phyloP scores from a whole-genome alignment of 164 flowering plant species.

The Magnolia kwangsiensis region DNA sequence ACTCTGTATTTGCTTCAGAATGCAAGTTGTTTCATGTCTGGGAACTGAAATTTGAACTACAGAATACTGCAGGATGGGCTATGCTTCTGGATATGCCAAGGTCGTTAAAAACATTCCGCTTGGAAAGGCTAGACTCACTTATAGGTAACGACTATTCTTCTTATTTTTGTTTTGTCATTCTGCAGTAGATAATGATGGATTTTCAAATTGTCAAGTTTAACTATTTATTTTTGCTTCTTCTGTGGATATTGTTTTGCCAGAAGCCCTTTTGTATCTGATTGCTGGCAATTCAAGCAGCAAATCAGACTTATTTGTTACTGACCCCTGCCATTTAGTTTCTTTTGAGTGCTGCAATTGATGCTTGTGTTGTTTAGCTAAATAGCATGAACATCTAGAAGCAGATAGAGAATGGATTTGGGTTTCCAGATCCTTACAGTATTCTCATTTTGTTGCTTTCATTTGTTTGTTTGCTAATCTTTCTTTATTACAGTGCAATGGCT shows the following conservation, averaged over 20 bases:
- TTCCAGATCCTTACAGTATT: background rate
- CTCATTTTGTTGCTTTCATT: background rate
- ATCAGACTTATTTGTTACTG: background rate
- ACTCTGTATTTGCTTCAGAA: background rate
- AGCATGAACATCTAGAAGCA: background rate
- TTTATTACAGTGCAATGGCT: slow-evolving; percentile 76
- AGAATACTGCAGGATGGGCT: slow-evolving; percentile 68
- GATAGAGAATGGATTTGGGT: background rate
- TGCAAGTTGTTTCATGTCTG: background rate
- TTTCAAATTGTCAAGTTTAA: background rate
- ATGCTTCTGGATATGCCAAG: slow-evolving; percentile 63
- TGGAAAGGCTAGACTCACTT: slow-evolving; percentile 57
- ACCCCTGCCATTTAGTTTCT: background rate
- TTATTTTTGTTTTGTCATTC: background rate
- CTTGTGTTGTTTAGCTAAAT: background rate
- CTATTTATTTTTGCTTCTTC: background rate
- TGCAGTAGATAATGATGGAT: too few relatives aligned
- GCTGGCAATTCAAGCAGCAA: background rate
- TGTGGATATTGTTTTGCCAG: background rate
- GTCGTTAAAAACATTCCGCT: slow-evolving; percentile 52
- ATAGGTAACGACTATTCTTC: slow-evolving; percentile 43
- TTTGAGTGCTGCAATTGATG: background rate
- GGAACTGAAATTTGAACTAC: slow-evolving; percentile 31
- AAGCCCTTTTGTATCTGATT: background rate
- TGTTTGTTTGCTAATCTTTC: slow-evolving; percentile 1